These are phyloP conservation scores for Phlebiopsis flavidoalba DNA, from an alignment of 768 basidiomycete species.

Conservation along the genomic window DNA sequence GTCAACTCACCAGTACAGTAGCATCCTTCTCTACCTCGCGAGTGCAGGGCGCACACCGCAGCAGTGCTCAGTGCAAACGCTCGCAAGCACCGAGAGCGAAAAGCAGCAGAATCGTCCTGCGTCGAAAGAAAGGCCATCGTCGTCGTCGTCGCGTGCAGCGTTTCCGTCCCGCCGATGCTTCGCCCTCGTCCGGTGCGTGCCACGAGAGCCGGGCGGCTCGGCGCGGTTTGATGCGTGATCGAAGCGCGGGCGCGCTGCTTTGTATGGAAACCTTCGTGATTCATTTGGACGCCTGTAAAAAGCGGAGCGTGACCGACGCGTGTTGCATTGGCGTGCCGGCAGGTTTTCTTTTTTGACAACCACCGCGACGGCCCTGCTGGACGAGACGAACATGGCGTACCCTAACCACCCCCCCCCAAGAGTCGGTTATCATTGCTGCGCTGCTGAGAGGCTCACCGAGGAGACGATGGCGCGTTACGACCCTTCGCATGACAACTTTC, in stretches of 20 bases:
- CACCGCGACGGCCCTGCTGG: not conserved
- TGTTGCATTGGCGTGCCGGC: not conserved
- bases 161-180: too few relatives aligned
- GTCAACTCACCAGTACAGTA: slow-evolving; percentile 19
- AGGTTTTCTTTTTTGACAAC: not conserved
- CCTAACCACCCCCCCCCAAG: slow-evolving; percentile 47
- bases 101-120: not conserved
- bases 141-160: slow-evolving; percentile 1
- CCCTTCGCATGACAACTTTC: slow-evolving; percentile 75
- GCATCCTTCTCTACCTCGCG: slow-evolving; percentile 13
- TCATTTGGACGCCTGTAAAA: too few relatives aligned
- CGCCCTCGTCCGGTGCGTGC: not conserved
- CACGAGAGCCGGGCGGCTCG: not conserved
- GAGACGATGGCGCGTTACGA: slow-evolving; percentile 75
- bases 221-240: not conserved
- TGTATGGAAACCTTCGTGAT: not conserved
- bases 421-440: slow-evolving; percentile 45
- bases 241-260: not conserved
- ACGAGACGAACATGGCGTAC: slow-evolving; percentile 25
- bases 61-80: not conserved
- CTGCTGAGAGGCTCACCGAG: slow-evolving; percentile 69
- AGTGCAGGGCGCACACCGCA: too few relatives aligned
- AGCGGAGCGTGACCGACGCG: not conserved
- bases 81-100: slow-evolving; percentile 1
- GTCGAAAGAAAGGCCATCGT: not conserved